Evolutionary conservation across 805 yeast species (phyloP).

Genomic region (Candida hispaniensis): DNA sequence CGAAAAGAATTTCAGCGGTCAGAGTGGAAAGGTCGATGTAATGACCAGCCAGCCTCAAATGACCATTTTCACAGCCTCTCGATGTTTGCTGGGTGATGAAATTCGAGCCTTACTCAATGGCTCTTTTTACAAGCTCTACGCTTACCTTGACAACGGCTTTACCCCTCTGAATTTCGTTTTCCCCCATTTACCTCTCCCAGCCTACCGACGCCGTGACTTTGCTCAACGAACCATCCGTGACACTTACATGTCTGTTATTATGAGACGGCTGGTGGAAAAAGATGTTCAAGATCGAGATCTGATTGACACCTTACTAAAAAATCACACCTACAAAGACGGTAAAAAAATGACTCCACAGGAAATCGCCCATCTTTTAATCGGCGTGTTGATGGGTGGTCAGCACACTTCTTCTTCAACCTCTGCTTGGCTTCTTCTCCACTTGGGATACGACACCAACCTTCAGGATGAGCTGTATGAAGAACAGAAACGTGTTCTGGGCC

Average conservation of each 20-base stretch:
- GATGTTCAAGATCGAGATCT: constrained; percentile 80
- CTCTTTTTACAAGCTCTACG: constrained; percentile 72
- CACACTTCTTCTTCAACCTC: constrained; percentile 96
- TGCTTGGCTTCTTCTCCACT: constrained; percentile 86
- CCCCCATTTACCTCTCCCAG: constrained; percentile 84
- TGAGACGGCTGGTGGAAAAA: constrained; percentile 59
- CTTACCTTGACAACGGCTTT: constrained; percentile 93
- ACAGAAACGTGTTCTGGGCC: constrained; percentile 48
- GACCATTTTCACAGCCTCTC: constrained; percentile 91
- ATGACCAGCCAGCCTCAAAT: constrained; percentile 85
- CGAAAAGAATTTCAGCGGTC: constrained; percentile 28
- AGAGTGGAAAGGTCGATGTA: constrained; percentile 34
- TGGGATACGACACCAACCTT: constrained; percentile 76
- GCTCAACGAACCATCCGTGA: constrained; percentile 76
- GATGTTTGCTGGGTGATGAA: constrained; percentile 84
- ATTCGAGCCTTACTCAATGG: constrained; percentile 74
- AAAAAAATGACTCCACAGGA: constrained; percentile 88
- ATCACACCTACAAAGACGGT: constrained; percentile 86
- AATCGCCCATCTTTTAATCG: constrained; percentile 86
- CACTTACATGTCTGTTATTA: constrained; percentile 73
- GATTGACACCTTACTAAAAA: constrained; percentile 75
- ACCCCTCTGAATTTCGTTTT: constrained; percentile 93
- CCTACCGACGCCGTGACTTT: constrained; percentile 70
- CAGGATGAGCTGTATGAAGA: constrained; percentile 76
- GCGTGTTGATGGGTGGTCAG: constrained; percentile 98